These are phyloP conservation scores for Quercus cerris DNA, from an alignment of 306 rosid genomes.

Conservation along the genomic window DNA sequence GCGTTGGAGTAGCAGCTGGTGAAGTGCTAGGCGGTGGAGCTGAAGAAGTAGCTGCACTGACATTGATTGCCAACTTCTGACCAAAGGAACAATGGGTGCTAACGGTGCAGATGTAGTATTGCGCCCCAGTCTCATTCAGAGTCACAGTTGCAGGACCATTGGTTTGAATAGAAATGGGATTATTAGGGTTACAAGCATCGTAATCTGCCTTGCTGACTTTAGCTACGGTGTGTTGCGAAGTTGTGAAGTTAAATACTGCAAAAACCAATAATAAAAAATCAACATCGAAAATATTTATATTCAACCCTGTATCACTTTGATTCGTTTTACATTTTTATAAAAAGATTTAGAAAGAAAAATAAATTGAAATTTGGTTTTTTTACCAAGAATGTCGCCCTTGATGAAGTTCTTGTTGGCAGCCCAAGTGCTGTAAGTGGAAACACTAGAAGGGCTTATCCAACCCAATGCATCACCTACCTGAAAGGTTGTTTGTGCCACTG, in stretches of 20 bases:
- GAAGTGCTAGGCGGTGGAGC: constrained; percentile 42
- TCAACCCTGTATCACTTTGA: not conserved
- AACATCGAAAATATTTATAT: not conserved
- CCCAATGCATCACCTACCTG: constrained; percentile 57
- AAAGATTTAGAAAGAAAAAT: not conserved
- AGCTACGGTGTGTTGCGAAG: constrained; percentile 41
- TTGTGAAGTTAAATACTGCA: constrained; percentile 50
- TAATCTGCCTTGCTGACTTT: constrained; percentile 50
- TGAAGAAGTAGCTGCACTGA: constrained; percentile 35
- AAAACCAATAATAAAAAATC: not conserved
- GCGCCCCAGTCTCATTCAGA: constrained; percentile 40
- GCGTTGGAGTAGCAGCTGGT: constrained; percentile 5
- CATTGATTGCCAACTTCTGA: constrained; percentile 59
- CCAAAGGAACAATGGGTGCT: constrained; percentile 39
- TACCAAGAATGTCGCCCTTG: constrained; percentile 60
- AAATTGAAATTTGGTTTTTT: not conserved
- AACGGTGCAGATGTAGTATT: constrained; percentile 52
- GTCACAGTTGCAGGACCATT: constrained; percentile 40
- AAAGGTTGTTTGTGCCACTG: constrained; percentile 39
- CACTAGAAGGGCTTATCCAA: constrained; percentile 51
- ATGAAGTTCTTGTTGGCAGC: constrained; percentile 49
- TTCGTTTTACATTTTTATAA: not conserved
- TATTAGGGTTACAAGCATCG: constrained; percentile 37
- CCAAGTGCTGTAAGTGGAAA: constrained; percentile 47
- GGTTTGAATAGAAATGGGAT: not conserved